Evolutionary conservation across 352 stramenopile species (phyloP).

Genomic region (Phytopythium vexans): DNA sequence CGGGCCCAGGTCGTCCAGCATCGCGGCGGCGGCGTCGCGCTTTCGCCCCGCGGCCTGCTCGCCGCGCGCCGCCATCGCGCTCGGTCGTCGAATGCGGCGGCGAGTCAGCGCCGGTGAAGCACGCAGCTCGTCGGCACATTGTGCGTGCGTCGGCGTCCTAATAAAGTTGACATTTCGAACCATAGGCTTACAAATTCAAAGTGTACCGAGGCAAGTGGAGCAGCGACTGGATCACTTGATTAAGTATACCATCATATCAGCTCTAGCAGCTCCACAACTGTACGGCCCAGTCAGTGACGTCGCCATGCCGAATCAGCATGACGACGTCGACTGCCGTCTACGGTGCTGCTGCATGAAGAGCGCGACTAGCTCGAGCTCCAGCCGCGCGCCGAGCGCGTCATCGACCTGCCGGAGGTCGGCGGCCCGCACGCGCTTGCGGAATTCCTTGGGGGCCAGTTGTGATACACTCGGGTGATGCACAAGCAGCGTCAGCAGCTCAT

Average conservation of each 20-base stretch:
- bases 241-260: background rate
- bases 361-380: constrained; percentile 39
- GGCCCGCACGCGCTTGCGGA: constrained; percentile 47
- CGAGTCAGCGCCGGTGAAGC: background rate
- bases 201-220: background rate
- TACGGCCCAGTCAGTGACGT: background rate
- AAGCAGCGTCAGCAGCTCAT: constrained; percentile 22
- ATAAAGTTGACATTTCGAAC: background rate
- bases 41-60: constrained; percentile 3
- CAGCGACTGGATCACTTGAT: background rate
- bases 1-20: constrained; percentile 1
- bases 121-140: background rate
- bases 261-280: background rate
- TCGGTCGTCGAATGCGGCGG: background rate
- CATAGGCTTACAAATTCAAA: background rate
- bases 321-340: background rate
- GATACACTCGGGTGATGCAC: constrained; percentile 25
- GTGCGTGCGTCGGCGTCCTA: background rate
- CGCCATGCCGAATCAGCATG: background rate
- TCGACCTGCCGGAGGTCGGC: constrained; percentile 41
- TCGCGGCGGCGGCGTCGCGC: constrained; percentile 5
- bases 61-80: background rate
- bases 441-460: constrained; percentile 45
- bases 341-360: constrained; percentile 45
- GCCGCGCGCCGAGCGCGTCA: constrained; percentile 23